Conservation (phyloP, 177 flowering plant genomes). For the Telopea speciosissima region DNA sequence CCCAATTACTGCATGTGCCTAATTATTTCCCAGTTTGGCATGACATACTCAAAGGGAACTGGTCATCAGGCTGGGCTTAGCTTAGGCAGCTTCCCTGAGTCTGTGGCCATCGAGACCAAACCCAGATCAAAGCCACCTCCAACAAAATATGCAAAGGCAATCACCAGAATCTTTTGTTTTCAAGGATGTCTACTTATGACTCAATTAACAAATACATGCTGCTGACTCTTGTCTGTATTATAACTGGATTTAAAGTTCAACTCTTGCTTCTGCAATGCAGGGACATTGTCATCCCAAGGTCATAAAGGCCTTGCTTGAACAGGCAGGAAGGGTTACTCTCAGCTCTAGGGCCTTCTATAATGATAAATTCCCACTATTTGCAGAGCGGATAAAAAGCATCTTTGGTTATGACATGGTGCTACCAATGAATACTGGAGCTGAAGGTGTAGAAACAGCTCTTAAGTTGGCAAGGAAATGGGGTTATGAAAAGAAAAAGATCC, state of each 20-base stretch:
- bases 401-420: constrained; percentile 97
- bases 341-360: constrained; percentile 96
- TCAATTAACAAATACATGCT: background rate
- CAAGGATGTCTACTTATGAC: background rate
- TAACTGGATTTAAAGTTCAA: constrained; percentile 4
- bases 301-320: constrained; percentile 73
- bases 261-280: constrained; percentile 30
- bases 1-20: too few species aligned
- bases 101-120: background rate
- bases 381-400: constrained; percentile 58
- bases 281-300: constrained; percentile 98
- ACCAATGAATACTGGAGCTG: constrained; percentile 99
- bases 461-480: constrained; percentile 98
- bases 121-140: background rate
- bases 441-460: constrained; percentile 94
- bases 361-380: constrained; percentile 79
- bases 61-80: background rate
- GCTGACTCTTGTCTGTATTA: background rate
- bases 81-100: background rate
- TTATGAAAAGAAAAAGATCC: constrained; percentile 81
- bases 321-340: constrained; percentile 73
- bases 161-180: background rate
- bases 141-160: background rate
- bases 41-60: background rate
- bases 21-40: background rate